phyloP scores from a whole-genome alignment of 768 basidiomycete genomes.

The Boletales sp. region DNA sequence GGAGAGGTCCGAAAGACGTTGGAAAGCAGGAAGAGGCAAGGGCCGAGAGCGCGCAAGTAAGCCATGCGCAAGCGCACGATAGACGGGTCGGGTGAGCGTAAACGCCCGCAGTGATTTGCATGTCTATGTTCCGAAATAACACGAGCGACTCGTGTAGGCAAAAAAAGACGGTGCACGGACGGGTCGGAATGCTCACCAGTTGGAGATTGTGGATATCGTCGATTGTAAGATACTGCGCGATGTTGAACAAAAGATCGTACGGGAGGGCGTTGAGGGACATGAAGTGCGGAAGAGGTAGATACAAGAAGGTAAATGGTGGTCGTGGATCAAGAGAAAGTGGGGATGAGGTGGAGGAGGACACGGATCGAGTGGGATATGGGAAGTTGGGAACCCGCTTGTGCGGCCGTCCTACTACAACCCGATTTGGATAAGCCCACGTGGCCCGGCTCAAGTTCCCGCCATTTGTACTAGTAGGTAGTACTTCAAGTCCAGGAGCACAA shows the following conservation, averaged over 20 bases:
- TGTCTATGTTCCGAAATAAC: conserved; percentile 38
- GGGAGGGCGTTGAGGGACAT: conserved; percentile 48
- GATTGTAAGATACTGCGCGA: conserved; percentile 59
- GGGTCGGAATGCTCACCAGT: conserved; percentile 41
- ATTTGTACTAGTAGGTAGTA: too few species aligned
- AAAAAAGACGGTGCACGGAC: not conserved
- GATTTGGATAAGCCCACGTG: conserved; percentile 9
- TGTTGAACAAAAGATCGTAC: conserved; percentile 68
- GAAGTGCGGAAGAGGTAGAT: not conserved
- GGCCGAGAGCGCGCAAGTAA: conserved; percentile 65
- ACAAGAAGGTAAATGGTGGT: not conserved
- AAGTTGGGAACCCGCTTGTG: conserved; percentile 6
- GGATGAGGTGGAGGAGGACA: not conserved
- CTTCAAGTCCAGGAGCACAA: too few species aligned
- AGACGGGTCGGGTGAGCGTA: conserved; percentile 63
- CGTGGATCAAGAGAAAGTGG: conserved; percentile 2
- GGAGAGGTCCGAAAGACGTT: conserved; percentile 61
- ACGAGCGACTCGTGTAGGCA: not conserved
- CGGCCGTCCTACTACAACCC: conserved; percentile 5
- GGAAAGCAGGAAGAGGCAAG: conserved; percentile 66
- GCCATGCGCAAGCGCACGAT: conserved; percentile 58
- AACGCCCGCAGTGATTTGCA: conserved; percentile 60
- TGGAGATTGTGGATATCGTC: conserved; percentile 60
- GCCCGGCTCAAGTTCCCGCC: not conserved
- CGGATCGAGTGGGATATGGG: conserved; percentile 16